A percentile compares a stretch with the other conserved stretches of the same genome.
Evolutionary conservation across 306 rosid genomes (phyloP).

Genomic region (Alnus rubra): DNA sequence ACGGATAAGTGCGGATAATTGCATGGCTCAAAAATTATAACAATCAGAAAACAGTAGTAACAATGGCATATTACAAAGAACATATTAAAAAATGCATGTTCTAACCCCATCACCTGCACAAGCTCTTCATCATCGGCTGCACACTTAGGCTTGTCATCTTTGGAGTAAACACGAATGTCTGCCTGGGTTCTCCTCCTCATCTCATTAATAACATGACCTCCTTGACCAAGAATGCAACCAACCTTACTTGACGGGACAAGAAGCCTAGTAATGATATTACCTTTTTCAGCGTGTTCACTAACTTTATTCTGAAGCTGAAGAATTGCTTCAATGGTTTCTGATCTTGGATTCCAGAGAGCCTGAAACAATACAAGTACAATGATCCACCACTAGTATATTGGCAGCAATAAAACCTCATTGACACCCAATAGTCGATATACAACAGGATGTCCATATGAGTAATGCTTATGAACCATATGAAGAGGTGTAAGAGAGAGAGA

Average conservation of each 20-base stretch:
- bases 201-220: constrained; percentile 43
- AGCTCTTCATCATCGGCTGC: constrained; percentile 47
- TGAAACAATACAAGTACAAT: constrained; percentile 24
- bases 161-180: constrained; percentile 35
- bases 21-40: background rate
- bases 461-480: constrained; percentile 3
- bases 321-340: constrained; percentile 40
- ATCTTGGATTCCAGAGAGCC: constrained; percentile 32
- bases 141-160: constrained; percentile 37
- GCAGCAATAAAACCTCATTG: background rate
- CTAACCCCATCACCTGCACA: constrained; percentile 28
- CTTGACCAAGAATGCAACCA: constrained; percentile 51
- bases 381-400: constrained; percentile 7
- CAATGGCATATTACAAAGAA: background rate
- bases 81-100: constrained; percentile 6
- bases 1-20: constrained; percentile 2
- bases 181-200: constrained; percentile 41
- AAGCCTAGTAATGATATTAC: constrained; percentile 30
- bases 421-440: constrained; percentile 13
- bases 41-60: background rate
- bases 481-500: background rate
- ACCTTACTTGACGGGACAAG: constrained; percentile 41
- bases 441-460: background rate
- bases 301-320: constrained; percentile 39
- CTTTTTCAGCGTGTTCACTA: constrained; percentile 34